Evolutionary conservation across 2,329 filamentous ascomycete genomes (phyloP).

Genomic region (Periconia digitata): DNA sequence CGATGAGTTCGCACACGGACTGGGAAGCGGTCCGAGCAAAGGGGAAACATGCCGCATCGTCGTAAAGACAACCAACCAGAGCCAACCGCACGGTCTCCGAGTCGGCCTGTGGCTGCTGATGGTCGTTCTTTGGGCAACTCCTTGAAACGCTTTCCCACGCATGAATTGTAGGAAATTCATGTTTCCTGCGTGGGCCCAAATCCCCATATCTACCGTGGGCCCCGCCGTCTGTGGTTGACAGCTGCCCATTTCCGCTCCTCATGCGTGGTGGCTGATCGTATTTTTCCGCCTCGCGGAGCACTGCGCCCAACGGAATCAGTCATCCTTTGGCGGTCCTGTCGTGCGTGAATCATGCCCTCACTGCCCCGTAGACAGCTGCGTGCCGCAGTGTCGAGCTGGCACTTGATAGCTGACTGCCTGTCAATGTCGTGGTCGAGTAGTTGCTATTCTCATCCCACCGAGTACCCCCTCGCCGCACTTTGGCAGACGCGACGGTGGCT

Average conservation of each 20-base stretch:
- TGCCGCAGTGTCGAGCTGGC: neutral
- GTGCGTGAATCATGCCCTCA: neutral
- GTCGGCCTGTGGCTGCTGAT: slow-evolving; percentile 2
- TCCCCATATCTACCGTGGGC: neutral
- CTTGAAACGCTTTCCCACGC: slow-evolving; percentile 34
- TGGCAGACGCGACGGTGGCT: neutral
- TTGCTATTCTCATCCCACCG: neutral
- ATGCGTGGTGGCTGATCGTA: slow-evolving; percentile 2
- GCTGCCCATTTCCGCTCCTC: neutral
- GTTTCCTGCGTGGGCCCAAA: neutral
- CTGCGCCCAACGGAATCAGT: neutral
- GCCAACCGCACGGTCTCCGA: slow-evolving; percentile 5
- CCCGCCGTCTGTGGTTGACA: slow-evolving; percentile 3
- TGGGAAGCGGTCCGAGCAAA: neutral
- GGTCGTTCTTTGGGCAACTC: neutral
- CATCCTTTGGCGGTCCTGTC: neutral
- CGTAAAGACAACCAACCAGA: slow-evolving; percentile 1
- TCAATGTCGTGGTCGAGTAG: neutral
- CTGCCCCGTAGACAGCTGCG: neutral
- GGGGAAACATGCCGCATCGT: neutral
- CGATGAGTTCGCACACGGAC: slow-evolving; percentile 5
- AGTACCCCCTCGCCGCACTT: neutral
- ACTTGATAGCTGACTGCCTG: neutral
- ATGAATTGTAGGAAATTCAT: slow-evolving; percentile 16
- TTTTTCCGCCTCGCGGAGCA: neutral